Percentiles rank a stretch among this genome's conserved stretches.
phyloP scores from a whole-genome alignment of 495 filamentous ascomycete genomes.

The Penicillium waksmanii region DNA sequence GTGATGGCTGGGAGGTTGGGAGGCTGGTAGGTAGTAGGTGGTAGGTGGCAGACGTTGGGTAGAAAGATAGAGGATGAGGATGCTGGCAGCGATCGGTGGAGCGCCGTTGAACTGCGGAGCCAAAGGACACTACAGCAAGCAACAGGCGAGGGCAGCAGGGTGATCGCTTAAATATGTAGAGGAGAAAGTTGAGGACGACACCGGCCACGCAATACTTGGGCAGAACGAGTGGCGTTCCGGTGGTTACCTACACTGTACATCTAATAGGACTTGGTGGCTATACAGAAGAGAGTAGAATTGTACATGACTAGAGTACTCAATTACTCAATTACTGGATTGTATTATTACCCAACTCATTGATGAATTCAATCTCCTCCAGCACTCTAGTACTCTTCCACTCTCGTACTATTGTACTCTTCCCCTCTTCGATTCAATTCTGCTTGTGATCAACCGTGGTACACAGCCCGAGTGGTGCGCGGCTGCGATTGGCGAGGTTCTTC shows the following conservation, averaged over 20 bases:
- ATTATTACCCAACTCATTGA: not conserved
- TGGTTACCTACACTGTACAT: too few species aligned
- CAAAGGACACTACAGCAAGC: not conserved
- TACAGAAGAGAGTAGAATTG: too few species aligned
- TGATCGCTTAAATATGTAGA: conserved; percentile 26
- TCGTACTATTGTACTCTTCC: not conserved
- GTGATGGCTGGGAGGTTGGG: conserved; percentile 5
- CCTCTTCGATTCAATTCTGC: not conserved
- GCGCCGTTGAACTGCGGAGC: conserved; percentile 11
- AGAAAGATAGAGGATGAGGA: not conserved
- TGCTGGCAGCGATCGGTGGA: conserved; percentile 9
- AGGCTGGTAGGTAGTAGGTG: not conserved
- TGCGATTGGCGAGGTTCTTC: conserved; percentile 27
- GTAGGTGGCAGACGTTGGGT: not conserved
- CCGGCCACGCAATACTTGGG: conserved; percentile 36
- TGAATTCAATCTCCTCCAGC: too few species aligned
- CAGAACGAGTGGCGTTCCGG: conserved; percentile 1
- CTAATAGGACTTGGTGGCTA: too few species aligned
- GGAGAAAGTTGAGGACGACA: conserved; percentile 31
- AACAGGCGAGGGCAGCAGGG: not conserved
- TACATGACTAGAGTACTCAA: too few species aligned
- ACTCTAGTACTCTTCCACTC: not conserved
- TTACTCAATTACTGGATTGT: not conserved
- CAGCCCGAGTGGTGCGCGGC: conserved; percentile 5
- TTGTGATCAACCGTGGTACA: conserved; percentile 15